Base-by-base conservation (phyloP, 2,329 filamentous ascomycete genomes). In the Colletotrichum sojae region DNA sequence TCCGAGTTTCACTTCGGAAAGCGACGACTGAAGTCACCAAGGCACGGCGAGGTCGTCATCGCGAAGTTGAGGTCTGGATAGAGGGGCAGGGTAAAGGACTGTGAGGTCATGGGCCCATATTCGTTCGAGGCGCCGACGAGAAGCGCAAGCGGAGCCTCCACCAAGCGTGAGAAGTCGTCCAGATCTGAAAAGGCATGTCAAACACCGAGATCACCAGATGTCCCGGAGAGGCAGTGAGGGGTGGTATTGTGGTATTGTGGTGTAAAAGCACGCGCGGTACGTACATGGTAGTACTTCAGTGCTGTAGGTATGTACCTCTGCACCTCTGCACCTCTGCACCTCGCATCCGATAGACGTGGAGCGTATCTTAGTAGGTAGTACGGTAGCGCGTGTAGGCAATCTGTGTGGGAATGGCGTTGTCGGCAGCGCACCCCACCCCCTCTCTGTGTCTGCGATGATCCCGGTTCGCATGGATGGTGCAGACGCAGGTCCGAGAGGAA, bases 401-500 rank as follows among this genome's bases (percentile, higher is more conserved):
- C 31, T 36, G 10, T 36, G 53, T 36, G 43, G 55, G 49, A 54
- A 61, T 39, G 43, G 46, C 48, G 6, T 60, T 16, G 64, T 52
- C 57, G 53, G 60, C 63, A 46, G 58, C 56, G 39, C 63, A 58
- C 55, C 56, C 51, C 56, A 40, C 52, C 56, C 45, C 56, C 67
- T 27, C 31, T 31, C 12, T 22, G 20, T 36, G 31, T 56, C 27
- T 57, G 22, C 27, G 52, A 63, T 57, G 52, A 68, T 75, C 72
- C 72, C 60, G 75, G 75, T 74, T 76, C 74, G 74, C 61, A 60
- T 66, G 46, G 56, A 40, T 70, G 36, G 70, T 74, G 75, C 71
- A 78, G 78, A 82, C 76, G 81, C 81, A 83, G 80, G 81, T 82
- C 80, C 81, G 67, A 78, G 76, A 78, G 74, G 75, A 83, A 78